Evolutionary conservation across 202 grass and related monocot species (phyloP), one percentile per base, ranked within the genome.

Genomic region (Hordeum pubiflorum): DNA sequence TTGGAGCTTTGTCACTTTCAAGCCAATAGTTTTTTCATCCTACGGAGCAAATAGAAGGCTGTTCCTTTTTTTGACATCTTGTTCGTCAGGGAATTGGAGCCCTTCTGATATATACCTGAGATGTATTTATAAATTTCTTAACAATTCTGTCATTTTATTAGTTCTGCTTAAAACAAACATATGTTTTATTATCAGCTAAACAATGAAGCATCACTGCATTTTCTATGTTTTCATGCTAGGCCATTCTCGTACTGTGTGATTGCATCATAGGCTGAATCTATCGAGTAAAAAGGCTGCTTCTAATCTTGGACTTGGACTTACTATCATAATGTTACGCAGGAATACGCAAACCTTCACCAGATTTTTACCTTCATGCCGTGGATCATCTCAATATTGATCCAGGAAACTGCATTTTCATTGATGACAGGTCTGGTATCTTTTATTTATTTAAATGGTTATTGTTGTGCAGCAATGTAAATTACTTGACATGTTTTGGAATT

Each of bases 361-460:
- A 93, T 75, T 93, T 86, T 69, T 93, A 93, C 81, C 87, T 78
- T 75, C 59, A 88, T 65, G 88, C 86, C 0, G 43, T 86, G 23
- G 73, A 93, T 58, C 72, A 88, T 72, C 80, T 93, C 4, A 77
- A 82, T 64, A 62, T 93, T 57, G 86, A 93, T 79, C 86, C 91
- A 67, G 86, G 83, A 81, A 91, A 82, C 65, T 93, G 88, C 65
- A 80, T 93, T 79, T 93, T 93, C 74, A 86, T 93, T 63, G 91
- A 93, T 81, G 91, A 93, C 83, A 93, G 91, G 91, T 91, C 76
- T 75, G 37, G 86, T 44, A 64, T 81, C 21, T 71, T 65, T 81
- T 48, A 8, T 26, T 85, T 60, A 48, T 34, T 32, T 72, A 54
- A 56, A 50, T 83, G 50, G 27, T 82, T 74, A 54, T 46, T n/a